A percentile compares a stretch with the other conserved stretches of the same genome.
These are phyloP conservation scores for Fusarium illudens DNA, from an alignment of 2,329 filamentous ascomycete species.

Conservation along the genomic window DNA sequence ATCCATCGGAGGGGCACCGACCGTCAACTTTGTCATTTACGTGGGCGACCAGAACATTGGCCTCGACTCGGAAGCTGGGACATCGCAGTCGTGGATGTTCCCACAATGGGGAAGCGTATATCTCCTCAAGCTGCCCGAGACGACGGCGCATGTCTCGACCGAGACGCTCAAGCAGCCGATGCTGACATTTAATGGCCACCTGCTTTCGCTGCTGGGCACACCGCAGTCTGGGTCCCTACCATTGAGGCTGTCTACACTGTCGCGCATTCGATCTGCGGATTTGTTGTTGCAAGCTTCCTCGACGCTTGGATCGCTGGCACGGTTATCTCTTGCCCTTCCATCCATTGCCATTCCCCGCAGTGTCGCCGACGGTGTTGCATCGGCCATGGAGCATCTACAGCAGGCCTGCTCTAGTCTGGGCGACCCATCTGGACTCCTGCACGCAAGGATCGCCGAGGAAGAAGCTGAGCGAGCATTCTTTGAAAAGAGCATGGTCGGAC, in stretches of 20 bases:
- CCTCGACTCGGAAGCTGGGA: constrained; percentile 54
- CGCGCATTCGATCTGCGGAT: constrained; percentile 84
- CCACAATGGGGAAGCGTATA: constrained; percentile 90
- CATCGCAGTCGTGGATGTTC: constrained; percentile 81
- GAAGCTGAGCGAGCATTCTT: constrained; percentile 96
- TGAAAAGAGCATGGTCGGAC: constrained; percentile 98
- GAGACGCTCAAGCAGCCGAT: constrained; percentile 80
- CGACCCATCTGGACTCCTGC: constrained; percentile 72
- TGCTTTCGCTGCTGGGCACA: constrained; percentile 86
- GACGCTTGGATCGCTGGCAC: constrained; percentile 90
- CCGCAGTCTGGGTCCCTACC: constrained; percentile 85
- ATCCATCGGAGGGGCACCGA: constrained; percentile 91
- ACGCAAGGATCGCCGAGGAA: constrained; percentile 84
- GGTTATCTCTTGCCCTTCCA: constrained; percentile 82
- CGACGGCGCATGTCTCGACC: constrained; percentile 63
- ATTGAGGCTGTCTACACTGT: constrained; percentile 82
- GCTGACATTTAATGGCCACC: constrained; percentile 88
- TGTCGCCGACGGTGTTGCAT: constrained; percentile 85
- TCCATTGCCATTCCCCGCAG: constrained; percentile 90
- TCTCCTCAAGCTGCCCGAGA: constrained; percentile 59
- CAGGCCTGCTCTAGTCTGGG: constrained; percentile 78
- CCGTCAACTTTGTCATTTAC: constrained; percentile 95
- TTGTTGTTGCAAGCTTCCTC: constrained; percentile 90
- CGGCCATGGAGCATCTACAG: constrained; percentile 79
- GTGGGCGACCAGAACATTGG: constrained; percentile 80